These are phyloP conservation scores for Lumnitzera racemosa DNA, from an alignment of 345 rosid genomes.

Conservation along the genomic window DNA sequence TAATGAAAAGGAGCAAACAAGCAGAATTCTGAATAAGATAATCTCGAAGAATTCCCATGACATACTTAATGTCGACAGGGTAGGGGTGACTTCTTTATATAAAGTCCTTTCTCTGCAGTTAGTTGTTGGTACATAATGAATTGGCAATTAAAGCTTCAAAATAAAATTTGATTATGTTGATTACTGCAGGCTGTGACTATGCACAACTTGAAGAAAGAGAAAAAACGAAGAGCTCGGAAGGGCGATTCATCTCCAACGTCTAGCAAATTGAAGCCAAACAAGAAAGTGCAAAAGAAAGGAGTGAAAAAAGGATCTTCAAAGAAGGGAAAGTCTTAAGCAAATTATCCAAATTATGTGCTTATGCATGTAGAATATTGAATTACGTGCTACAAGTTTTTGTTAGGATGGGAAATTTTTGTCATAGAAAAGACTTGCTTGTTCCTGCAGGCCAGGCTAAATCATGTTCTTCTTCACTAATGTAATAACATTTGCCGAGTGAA, in stretches of 20 bases:
- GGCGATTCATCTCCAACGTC: constrained; percentile 26
- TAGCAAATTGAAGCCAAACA: constrained; percentile 46
- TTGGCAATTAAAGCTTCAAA: background rate
- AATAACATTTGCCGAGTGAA: too few species aligned
- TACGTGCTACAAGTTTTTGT: constrained; percentile 4
- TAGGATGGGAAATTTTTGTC: background rate
- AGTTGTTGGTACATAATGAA: background rate
- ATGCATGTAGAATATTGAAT: constrained; percentile 15
- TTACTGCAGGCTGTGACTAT: constrained; percentile 59
- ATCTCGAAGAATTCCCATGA: constrained; percentile 85
- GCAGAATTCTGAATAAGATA: constrained; percentile 68
- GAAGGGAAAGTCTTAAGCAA: constrained; percentile 14
- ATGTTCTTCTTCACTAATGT: too few species aligned
- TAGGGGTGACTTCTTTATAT: constrained; percentile 12
- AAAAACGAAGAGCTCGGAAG: constrained; percentile 29
- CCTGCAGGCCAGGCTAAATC: too few species aligned
- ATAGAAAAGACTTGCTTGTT: too few species aligned
- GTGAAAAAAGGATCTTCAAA: constrained; percentile 11
- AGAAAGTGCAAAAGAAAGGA: constrained; percentile 24
- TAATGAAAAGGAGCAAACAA: constrained; percentile 73
- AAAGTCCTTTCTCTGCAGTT: background rate
- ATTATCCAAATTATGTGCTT: constrained; percentile 5
- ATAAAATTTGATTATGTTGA: background rate
- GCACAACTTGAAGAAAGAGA: constrained; percentile 81
- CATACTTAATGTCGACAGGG: constrained; percentile 79